Base-by-base conservation (phyloP, 2,329 filamentous ascomycete species). In the Aurifilum marmelostoma region DNA sequence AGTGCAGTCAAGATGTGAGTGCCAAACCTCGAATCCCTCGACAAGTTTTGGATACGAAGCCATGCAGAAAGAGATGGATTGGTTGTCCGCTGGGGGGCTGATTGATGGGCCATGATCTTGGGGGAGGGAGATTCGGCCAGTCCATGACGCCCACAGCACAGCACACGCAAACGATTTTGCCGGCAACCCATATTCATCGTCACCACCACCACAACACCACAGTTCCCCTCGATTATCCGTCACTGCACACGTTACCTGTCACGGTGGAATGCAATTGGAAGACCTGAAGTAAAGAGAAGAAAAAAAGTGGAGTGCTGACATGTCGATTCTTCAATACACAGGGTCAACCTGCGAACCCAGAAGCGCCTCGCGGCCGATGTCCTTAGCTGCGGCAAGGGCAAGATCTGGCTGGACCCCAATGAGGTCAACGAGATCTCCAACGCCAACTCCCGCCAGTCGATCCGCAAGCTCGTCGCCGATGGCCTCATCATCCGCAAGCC, bases 401-500 rank as follows among this genome's bases (percentile, higher is more conserved):
- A 99, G 93, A 97, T 99, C 88, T 99, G 96, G 96, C 94, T 99
- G 83, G 96, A 99, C 87, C 96, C 96, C 85, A 98, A 97, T 85
- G 96, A 99, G 89, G 90, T 94, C 87, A 96, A 87, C 89, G 96
- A 99, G 88, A 99, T 99, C 88, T 94, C 92, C 88, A 98, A 97
- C 86, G 96, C 96, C 91, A 99, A 99, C 92, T 98, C 95, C 80
- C 95, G 96, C 82, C 95, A 98, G 89, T 97, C 95, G 79, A 92
- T 99, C 91, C 95, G 97, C 89, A 99, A 99, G 90, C 93, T 99
- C 85, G 91, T 98, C 83, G 88, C 92, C 86, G 97, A 99, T 97
- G 97, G 96, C 87, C 93, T 99, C 84, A 99, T 99, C 88, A 99
- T 99, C 90, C 93, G 92, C 89, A 99, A 99, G 91, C 97, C 97